phyloP scores from a whole-genome alignment of 2,329 filamentous ascomycete species.

The Helotiales sp. region DNA sequence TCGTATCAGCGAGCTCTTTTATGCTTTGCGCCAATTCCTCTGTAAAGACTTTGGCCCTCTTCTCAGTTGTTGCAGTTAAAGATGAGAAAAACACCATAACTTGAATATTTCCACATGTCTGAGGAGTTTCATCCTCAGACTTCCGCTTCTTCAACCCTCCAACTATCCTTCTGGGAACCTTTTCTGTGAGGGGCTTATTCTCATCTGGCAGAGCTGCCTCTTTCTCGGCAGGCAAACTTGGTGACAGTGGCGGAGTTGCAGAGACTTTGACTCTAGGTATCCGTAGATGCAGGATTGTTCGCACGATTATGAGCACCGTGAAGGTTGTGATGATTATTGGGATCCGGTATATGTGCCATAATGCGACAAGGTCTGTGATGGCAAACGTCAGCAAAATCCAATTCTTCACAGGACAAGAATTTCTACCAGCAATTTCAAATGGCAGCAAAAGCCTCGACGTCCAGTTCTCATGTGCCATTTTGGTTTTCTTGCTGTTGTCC shows the following conservation, averaged over 20 bases:
- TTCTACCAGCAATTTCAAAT: slow-evolving; percentile 21
- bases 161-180: slow-evolving; percentile 38
- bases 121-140: slow-evolving; percentile 31
- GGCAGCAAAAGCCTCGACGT: slow-evolving; percentile 16
- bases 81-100: slow-evolving; percentile 87
- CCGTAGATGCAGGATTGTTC: slow-evolving; percentile 35
- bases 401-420: neutral
- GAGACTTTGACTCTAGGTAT: slow-evolving; percentile 33
- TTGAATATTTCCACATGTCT: slow-evolving; percentile 55
- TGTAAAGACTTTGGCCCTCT: slow-evolving; percentile 65
- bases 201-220: slow-evolving; percentile 23
- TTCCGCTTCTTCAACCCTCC: slow-evolving; percentile 33
- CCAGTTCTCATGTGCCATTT: slow-evolving; percentile 24
- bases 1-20: slow-evolving; percentile 31
- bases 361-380: slow-evolving; percentile 27
- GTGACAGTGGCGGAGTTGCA: slow-evolving; percentile 30
- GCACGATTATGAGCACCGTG: slow-evolving; percentile 38
- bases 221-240: slow-evolving; percentile 22
- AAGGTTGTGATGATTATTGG: slow-evolving; percentile 43
- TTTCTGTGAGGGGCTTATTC: slow-evolving; percentile 31
- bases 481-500: neutral
- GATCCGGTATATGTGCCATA: slow-evolving; percentile 49
- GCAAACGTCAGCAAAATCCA: neutral
- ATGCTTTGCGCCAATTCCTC: slow-evolving; percentile 50
- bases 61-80: slow-evolving; percentile 79